These are phyloP conservation scores for Pogostemon cablin DNA, from an alignment of 257 asterid species.

Conservation along the genomic window DNA sequence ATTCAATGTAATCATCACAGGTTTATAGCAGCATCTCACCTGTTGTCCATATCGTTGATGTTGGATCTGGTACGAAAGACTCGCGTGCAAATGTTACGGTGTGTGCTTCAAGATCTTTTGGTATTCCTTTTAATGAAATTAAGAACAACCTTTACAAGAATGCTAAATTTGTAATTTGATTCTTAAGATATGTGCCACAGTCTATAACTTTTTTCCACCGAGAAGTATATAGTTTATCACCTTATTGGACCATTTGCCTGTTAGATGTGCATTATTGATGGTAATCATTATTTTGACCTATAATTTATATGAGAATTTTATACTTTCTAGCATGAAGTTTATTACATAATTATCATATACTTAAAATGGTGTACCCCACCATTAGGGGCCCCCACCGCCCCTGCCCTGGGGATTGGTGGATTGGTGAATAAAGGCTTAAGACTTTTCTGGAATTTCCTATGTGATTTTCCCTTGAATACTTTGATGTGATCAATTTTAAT, in stretches of 20 bases:
- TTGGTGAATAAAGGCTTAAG: too few species aligned
- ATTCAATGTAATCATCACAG: constrained; percentile 45
- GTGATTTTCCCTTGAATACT: constrained; percentile 7
- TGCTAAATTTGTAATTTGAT: constrained; percentile 16
- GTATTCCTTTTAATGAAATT: constrained; percentile 14
- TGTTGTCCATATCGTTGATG: constrained; percentile 82
- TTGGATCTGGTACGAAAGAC: constrained; percentile 72
- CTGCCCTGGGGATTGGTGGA: too few species aligned
- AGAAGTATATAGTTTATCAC: constrained; percentile 2
- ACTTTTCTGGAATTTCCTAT: too few species aligned
- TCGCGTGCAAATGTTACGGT: constrained; percentile 90
- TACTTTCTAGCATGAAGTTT: too few species aligned
- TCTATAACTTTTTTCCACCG: constrained; percentile 9
- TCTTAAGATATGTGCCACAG: constrained; percentile 1
- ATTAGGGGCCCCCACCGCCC: too few species aligned
- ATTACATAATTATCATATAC: too few species aligned
- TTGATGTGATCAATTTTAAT: constrained; percentile 7
- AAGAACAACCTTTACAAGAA: background rate
- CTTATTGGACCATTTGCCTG: background rate
- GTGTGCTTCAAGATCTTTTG: constrained; percentile 35
- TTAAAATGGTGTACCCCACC: too few species aligned
- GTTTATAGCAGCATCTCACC: constrained; percentile 91
- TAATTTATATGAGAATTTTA: too few species aligned
- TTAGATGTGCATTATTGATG: constrained; percentile 1
- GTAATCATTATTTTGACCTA: background rate